A percentile compares a stretch with the other conserved stretches of the same genome.
Evolutionary conservation across 1,284 basidiomycete species (phyloP).

Genomic region (Trametes polyzona): DNA sequence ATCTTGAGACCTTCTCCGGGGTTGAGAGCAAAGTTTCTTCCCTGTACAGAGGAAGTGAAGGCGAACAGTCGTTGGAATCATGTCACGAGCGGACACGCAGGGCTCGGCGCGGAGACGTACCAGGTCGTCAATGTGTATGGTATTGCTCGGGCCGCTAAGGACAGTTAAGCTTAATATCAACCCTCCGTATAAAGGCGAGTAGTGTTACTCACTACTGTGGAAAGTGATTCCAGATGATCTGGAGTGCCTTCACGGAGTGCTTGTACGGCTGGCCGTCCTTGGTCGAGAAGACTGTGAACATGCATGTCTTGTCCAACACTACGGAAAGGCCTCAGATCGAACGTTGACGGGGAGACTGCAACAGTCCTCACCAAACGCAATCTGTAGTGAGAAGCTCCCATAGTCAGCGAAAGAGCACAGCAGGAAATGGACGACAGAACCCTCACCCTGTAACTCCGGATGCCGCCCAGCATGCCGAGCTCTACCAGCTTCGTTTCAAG

Average conservation of each 20-base stretch:
- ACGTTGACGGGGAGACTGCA: neutral
- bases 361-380: conserved; percentile 55
- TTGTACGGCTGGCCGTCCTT: conserved; percentile 76
- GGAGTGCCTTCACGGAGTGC: conserved; percentile 83
- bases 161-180: neutral
- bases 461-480: conserved; percentile 78
- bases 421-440: neutral
- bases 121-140: conserved; percentile 89
- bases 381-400: conserved; percentile 38
- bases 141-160: conserved; percentile 70
- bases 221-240: conserved; percentile 88
- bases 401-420: neutral
- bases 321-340: neutral
- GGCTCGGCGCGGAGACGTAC: conserved; percentile 39
- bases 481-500: conserved; percentile 90
- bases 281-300: conserved; percentile 87
- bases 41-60: conserved; percentile 39
- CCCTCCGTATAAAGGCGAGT: neutral
- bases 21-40: conserved; percentile 87
- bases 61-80: neutral
- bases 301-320: conserved; percentile 85
- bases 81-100: neutral
- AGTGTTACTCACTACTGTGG: conserved; percentile 66
- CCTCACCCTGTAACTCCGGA: conserved; percentile 70
- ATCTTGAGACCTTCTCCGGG: conserved; percentile 86